Evolutionary conservation across 805 yeast genomes (phyloP), one percentile per base, ranked within the genome.

Genomic region (Candida hungchunana): DNA sequence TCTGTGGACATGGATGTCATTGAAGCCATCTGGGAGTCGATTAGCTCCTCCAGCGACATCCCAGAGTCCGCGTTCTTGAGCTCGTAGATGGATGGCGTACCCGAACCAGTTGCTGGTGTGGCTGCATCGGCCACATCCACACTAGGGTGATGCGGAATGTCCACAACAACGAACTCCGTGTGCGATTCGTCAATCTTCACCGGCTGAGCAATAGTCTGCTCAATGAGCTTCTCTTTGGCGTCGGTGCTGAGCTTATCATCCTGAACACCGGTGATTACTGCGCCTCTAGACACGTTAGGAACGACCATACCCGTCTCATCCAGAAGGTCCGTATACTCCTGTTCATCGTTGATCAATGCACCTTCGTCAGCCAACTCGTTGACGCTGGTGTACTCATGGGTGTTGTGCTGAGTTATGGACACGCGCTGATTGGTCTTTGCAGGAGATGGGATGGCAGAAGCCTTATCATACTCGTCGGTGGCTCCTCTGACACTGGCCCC

Each of bases 301-400:
- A 69, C 76, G 31, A 77, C 62, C 32, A 69, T 64, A 2, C 83
- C 85, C 31, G 65, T 63, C 10, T 64, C 63, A 47, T 77, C 82
- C 49, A 78, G 56, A 31, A 74, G 63, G 15, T 62, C 57, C 18
- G 69, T 78, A 46, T 77, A 68, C 43, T 67, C 72, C 46, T 69
- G 79, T 36, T 76, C 82, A 32, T 73, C 80, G 43, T 72, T 44
- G 47, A 76, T 54, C 6, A 78, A 58, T 4, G 80, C 80, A 26
- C 79, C 73, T 29, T 75, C 73, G 7, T 55, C 60, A 14, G 48
- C 55, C 20, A 64, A 48, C 14, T 67, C 65, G 17, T 51, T 62
- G 17, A 66, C 54, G 2, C 63, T 37, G 26, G 53, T 48, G 39
- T 54, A 54, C 29, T 47, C 43, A 19, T 39, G 37, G 15, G 29